These are phyloP conservation scores for Bolboschoenoplectus hybrid DNA, from an alignment of 202 grass and related monocot species.

Conservation along the genomic window DNA sequence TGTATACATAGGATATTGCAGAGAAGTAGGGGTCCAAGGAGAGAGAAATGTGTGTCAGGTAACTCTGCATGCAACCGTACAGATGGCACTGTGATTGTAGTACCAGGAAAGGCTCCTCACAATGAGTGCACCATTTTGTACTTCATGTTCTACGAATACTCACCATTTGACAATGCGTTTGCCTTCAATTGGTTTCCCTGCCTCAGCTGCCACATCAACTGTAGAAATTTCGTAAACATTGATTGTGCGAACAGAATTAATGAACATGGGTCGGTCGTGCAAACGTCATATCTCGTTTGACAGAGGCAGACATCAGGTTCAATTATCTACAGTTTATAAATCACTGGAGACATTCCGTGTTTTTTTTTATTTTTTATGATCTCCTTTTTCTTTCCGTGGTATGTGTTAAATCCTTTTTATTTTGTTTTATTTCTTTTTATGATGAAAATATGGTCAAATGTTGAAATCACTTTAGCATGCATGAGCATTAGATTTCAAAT, in stretches of 20 bases:
- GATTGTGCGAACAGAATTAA: background rate
- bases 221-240: background rate
- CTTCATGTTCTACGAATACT: background rate
- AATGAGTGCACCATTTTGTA: slow-evolving; percentile 18
- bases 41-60: slow-evolving; percentile 17
- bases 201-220: too few species aligned
- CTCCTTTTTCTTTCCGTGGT: background rate
- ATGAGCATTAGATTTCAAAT: too few species aligned
- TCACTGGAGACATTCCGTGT: background rate
- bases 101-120: slow-evolving; percentile 36
- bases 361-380: background rate
- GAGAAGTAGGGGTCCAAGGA: slow-evolving; percentile 2
- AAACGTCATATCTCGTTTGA: slow-evolving; percentile 11
- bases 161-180: background rate
- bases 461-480: too few species aligned
- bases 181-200: background rate
- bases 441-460: too few species aligned
- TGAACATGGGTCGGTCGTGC: background rate
- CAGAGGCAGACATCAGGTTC: background rate
- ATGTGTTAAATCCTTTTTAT: background rate
- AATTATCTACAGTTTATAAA: background rate
- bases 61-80: slow-evolving; percentile 33
- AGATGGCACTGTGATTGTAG: slow-evolving; percentile 33
- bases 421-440: background rate
- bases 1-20: background rate